Evolutionary conservation across 345 rosid species (phyloP), one percentile per base, ranked within the genome.

Genomic region (Murraya koenigii): DNA sequence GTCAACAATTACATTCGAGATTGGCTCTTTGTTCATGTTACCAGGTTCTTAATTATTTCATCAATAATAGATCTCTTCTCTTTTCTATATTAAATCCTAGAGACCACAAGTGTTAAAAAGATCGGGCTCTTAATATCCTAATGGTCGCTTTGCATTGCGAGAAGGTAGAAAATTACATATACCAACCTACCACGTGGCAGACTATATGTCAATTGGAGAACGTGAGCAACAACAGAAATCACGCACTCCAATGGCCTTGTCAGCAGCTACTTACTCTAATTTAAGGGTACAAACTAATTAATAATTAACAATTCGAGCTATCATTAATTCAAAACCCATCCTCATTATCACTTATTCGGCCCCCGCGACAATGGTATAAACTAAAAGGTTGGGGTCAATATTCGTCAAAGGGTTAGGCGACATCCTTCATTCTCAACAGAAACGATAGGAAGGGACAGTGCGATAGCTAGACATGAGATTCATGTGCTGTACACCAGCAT

Each of bases 1-100:
- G 68, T 71, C 11, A 87, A 86, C 44, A 80, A 93, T 79, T 84
- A 86, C 66, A 66, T 36, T 30, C 81, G 63, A 72, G 88, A 90
- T 77, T 96, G 99, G 99, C 90, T 92, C 85, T 94, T 77, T 80
- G 97, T 93, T 47, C 99, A 94, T 9, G 92, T 91, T 75, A 79
- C 83, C 23, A 89, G 98, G 98, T 88, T 74, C n/a, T 73, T 30
- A 30, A 14, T 33, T 33, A 30, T 25, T 8, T 59, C 8, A 41
- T 30, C 52, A 15, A 41, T 41, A 15, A 41, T 41, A 0, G 47
- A 0, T 41, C 49, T 41, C 15, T n/a, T n/a, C 14, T 49, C 54
- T 13, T 49, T 49, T 5, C 19, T 4, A 49, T 15, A 15, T 5
- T 14, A 3, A 4, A n/a, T 47, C 19, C 54, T 47, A 47, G 5